These are phyloP conservation scores for Pichia rugopelliculosa DNA, from an alignment of 805 yeast species.

Conservation along the genomic window DNA sequence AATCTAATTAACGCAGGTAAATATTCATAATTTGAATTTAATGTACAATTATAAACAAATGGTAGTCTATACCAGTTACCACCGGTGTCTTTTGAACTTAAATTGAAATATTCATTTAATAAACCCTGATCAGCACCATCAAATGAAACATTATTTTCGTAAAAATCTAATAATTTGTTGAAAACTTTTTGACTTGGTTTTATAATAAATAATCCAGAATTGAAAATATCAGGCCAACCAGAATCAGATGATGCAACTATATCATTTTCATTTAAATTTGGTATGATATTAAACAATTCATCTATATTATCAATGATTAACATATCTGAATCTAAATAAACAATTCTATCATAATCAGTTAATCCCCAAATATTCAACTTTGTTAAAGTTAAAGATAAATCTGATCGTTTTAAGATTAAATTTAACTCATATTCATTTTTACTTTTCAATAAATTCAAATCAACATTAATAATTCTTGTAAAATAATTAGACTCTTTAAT, in stretches of 20 bases:
- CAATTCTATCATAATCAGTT: conserved; percentile 34
- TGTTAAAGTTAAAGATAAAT: conserved; percentile 35
- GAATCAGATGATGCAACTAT: conserved; percentile 64
- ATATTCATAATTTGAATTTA: conserved; percentile 28
- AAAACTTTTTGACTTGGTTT: conserved; percentile 44
- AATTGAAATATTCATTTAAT: conserved; percentile 62
- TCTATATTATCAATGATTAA: conserved; percentile 34
- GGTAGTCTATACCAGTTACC: conserved; percentile 64
- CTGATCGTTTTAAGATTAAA: conserved; percentile 24
- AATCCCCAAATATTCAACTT: conserved; percentile 51
- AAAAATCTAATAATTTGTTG: conserved; percentile 31
- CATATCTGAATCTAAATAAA: conserved; percentile 58
- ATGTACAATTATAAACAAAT: conserved; percentile 78
- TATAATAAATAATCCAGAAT: conserved; percentile 65
- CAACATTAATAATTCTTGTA: conserved; percentile 18
- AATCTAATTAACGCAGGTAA: conserved; percentile 28
- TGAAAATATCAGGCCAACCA: conserved; percentile 92
- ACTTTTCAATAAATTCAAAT: conserved; percentile 16
- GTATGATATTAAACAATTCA: conserved; percentile 20
- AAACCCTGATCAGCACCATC: conserved; percentile 95
- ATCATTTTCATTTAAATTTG: conserved; percentile 15
- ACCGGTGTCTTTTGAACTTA: conserved; percentile 16
- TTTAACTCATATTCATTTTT: conserved; percentile 16
- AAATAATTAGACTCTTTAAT: conserved; percentile 14
- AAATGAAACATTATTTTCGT: conserved; percentile 33